Evolutionary conservation across 495 filamentous ascomycete species (phyloP).

Genomic region (Tetracladium marchalianum): DNA sequence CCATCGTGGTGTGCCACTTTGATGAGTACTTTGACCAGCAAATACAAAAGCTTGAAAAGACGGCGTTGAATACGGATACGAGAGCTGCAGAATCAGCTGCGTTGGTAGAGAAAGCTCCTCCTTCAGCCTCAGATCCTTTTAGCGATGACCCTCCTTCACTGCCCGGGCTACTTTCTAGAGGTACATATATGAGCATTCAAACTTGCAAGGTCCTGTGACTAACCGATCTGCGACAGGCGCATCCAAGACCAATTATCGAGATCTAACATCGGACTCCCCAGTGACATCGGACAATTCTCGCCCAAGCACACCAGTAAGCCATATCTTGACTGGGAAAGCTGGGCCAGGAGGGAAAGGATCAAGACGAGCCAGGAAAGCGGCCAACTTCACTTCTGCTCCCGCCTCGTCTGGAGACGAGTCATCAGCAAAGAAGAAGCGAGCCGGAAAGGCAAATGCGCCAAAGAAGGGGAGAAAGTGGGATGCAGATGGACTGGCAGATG

Average conservation of each 20-base stretch:
- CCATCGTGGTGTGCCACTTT: slow-evolving; percentile 68
- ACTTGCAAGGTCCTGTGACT: background rate
- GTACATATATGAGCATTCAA: background rate
- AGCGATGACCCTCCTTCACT: slow-evolving; percentile 36
- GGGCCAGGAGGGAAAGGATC: slow-evolving; percentile 68
- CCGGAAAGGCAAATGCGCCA: slow-evolving; percentile 36
- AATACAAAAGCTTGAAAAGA: slow-evolving; percentile 67
- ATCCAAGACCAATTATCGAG: slow-evolving; percentile 30
- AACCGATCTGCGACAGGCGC: slow-evolving; percentile 17
- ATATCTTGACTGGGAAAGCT: slow-evolving; percentile 60
- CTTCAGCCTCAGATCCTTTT: slow-evolving; percentile 27
- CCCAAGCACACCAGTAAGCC: slow-evolving; percentile 57
- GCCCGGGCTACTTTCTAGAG: slow-evolving; percentile 25
- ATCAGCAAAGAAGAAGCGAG: slow-evolving; percentile 36
- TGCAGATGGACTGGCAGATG: slow-evolving; percentile 77
- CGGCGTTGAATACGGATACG: slow-evolving; percentile 19
- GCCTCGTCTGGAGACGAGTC: slow-evolving; percentile 79
- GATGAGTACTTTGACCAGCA: slow-evolving; percentile 93
- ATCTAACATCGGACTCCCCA: slow-evolving; percentile 48
- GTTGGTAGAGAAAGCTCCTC: slow-evolving; percentile 33
- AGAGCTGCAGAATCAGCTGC: slow-evolving; percentile 26
- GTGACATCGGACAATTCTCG: slow-evolving; percentile 67
- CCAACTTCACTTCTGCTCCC: slow-evolving; percentile 48
- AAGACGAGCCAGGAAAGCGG: slow-evolving; percentile 71
- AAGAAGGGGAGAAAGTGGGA: slow-evolving; percentile 92